phyloP scores from a whole-genome alignment of 306 rosid species.

The Abrus precatorius region DNA sequence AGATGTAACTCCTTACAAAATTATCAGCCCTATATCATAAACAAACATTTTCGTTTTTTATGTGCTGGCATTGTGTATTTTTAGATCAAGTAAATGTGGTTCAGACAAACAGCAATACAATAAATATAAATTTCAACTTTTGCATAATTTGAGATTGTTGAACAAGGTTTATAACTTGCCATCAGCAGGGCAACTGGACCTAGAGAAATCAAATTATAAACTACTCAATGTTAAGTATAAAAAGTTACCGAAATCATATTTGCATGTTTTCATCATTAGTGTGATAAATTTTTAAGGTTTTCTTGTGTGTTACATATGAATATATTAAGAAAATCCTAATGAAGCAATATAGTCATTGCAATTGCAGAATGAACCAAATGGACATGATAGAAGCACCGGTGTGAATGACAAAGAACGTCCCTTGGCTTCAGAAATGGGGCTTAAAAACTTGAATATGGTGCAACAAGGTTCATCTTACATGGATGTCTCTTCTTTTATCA shows the following conservation, averaged over 20 bases:
- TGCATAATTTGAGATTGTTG: conserved; percentile 14
- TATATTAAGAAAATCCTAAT: conserved; percentile 29
- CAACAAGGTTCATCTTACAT: conserved; percentile 53
- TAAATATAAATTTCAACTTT: background rate
- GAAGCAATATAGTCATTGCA: conserved; percentile 30
- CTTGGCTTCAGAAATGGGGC: conserved; percentile 48
- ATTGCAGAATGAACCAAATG: conserved; percentile 62
- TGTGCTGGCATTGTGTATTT: conserved; percentile 13
- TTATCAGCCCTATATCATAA: conserved; percentile 8
- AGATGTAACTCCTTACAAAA: background rate
- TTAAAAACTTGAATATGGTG: conserved; percentile 46
- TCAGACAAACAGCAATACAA: conserved; percentile 6
- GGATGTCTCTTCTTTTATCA: conserved; percentile 66
- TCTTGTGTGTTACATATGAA: conserved; percentile 13
- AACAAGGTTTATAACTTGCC: background rate
- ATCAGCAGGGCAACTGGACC: background rate
- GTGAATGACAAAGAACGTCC: conserved; percentile 48
- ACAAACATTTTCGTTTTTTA: background rate
- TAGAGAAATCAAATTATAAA: background rate
- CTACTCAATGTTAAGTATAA: background rate
- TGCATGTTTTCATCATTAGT: conserved; percentile 1
- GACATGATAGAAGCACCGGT: conserved; percentile 36
- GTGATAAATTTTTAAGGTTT: conserved; percentile 3
- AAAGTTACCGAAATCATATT: background rate
- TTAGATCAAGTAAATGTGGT: background rate